Evolutionary conservation across 306 rosid species (phyloP), one percentile per base, ranked within the genome.

Genomic region (Ormosia semicastrata): DNA sequence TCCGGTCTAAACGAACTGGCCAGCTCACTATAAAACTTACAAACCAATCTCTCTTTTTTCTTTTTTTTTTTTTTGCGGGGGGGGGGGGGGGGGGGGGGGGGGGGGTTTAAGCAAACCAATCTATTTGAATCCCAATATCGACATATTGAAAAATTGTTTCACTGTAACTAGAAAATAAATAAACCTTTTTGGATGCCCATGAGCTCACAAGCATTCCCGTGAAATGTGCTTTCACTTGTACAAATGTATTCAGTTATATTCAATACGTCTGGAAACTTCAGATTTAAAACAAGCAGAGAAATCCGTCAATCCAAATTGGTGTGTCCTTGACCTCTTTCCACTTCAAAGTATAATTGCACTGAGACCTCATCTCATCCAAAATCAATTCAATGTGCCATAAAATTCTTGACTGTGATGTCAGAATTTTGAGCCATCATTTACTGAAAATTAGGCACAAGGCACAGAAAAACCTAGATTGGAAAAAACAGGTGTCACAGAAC

Each of bases 361-460:
- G 13, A 60, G 5, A 41, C 43, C 53, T 66, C 66, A 32, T 60
- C 59, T 53, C 44, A 57, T 17, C 56, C 24, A 64, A 83, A 32
- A 60, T 52, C 56, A 52, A 58, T 47, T 57, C 71, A 79, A 63
- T 41, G 64, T 65, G 44, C 56, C 67, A 24, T 39, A 64, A 71
- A 66, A 33, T 43, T 71, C 41, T 83, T 17, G 62, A 82, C 29
- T 40, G 32, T 53, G 59, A 83, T 34, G 54, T n/a, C 11, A 40
- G 14, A 54, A 24, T 37, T 39, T 43, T 40, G 71, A 83, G 76
- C 33, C 65, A 36, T 43, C 75, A 43, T 24, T 24, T 41, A 11
- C 67, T 64, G 58, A 34, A 78, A 65, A 56, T 72, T 71, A 3
- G 57, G 80, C 52, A 73, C 76, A 24, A 73, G 30, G 30, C 18